phyloP scores from a whole-genome alignment of 495 filamentous ascomycete genomes.

The Daldinia concentrica region DNA sequence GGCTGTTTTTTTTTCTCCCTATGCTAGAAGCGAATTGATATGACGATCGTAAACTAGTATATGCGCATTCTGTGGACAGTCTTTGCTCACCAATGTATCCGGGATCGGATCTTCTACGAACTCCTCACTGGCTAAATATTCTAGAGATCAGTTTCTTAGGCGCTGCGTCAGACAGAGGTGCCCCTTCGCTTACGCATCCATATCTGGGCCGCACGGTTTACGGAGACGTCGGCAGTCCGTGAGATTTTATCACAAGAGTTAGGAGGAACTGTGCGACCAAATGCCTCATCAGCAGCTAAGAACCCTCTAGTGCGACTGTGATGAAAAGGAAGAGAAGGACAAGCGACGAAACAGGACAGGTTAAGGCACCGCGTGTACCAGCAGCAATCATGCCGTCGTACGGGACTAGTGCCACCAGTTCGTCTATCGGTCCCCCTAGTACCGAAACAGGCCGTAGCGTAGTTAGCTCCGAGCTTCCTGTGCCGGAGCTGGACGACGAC shows the following conservation, averaged over 20 bases:
- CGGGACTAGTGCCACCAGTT: constrained; percentile 38
- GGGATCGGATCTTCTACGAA: constrained; percentile 2
- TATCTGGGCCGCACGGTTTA: constrained; percentile 13
- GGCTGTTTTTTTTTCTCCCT: not conserved
- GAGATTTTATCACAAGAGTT: constrained; percentile 11
- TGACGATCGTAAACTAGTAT: constrained; percentile 6
- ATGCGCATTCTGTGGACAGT: not conserved
- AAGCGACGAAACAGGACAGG: constrained; percentile 22
- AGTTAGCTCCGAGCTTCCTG: constrained; percentile 37
- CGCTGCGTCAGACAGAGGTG: constrained; percentile 1
- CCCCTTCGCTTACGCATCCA: constrained; percentile 20
- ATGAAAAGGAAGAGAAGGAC: constrained; percentile 37
- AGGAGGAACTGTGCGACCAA: constrained; percentile 13
- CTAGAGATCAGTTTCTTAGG: constrained; percentile 2
- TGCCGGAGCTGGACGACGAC: constrained; percentile 45
- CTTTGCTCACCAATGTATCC: constrained; percentile 13
- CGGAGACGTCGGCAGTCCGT: constrained; percentile 20
- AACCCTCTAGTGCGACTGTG: constrained; percentile 9
- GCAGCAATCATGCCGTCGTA: constrained; percentile 41
- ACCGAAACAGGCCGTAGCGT: constrained; percentile 25
- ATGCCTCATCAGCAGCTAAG: constrained; percentile 12
- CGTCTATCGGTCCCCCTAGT: constrained; percentile 37
- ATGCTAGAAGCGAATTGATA: constrained; percentile 5
- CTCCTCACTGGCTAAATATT: constrained; percentile 5
- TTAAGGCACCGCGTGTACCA: constrained; percentile 23